Conservation (phyloP, 2,329 filamentous ascomycete species). For the Arthrobotrys sinensis region DNA sequence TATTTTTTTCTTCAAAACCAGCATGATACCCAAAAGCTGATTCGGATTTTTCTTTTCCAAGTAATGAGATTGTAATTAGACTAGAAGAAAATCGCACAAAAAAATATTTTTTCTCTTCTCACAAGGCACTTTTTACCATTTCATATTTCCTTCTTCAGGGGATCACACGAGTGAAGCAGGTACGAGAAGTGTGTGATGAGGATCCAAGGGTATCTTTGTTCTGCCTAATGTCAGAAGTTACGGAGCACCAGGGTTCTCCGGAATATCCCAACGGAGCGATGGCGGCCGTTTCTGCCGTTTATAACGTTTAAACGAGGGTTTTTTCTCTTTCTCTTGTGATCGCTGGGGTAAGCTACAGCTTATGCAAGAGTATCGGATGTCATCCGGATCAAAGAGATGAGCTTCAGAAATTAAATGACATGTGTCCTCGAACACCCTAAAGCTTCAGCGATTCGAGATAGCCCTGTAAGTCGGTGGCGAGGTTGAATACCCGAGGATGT, state of each 20-base stretch:
- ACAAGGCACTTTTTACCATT: neutral
- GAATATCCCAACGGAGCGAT: constrained; percentile 53
- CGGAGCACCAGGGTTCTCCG: constrained; percentile 39
- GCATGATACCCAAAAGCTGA: constrained; percentile 61
- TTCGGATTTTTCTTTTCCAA: constrained; percentile 43
- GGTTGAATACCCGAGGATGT: constrained; percentile 37
- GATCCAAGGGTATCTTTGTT: constrained; percentile 38
- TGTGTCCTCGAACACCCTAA: constrained; percentile 34
- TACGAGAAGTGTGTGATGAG: constrained; percentile 33
- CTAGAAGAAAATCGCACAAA: constrained; percentile 56
- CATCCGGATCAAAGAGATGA: constrained; percentile 31
- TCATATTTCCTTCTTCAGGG: neutral
- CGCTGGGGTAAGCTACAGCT: constrained; percentile 25
- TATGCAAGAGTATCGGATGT: constrained; percentile 38
- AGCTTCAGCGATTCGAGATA: constrained; percentile 4
- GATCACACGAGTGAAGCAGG: constrained; percentile 37
- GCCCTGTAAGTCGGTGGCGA: constrained; percentile 10
- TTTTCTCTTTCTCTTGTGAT: constrained; percentile 17
- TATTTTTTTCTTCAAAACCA: constrained; percentile 35
- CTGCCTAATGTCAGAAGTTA: constrained; percentile 48
- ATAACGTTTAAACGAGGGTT: constrained; percentile 43
- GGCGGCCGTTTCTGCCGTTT: constrained; percentile 46
- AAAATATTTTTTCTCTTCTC: constrained; percentile 47
- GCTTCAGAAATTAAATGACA: constrained; percentile 38
- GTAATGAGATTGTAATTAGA: constrained; percentile 59